These are phyloP conservation scores for Cyamopsis tetragonoloba DNA, from an alignment of 306 rosid species.

Conservation along the genomic window DNA sequence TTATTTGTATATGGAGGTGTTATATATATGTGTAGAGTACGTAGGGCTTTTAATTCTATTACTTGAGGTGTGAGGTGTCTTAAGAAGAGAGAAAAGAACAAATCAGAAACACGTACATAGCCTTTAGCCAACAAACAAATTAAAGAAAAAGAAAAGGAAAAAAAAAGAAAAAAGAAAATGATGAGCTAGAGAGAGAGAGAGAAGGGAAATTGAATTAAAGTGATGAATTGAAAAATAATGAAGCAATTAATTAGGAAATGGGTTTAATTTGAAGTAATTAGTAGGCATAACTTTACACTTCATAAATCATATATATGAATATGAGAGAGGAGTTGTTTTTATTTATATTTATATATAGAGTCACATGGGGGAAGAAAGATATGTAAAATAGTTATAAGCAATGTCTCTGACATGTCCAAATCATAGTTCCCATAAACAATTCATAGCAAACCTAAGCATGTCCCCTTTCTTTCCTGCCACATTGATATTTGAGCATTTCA, in stretches of 20 bases:
- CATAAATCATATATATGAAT: too few species aligned
- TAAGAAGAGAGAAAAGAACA: constrained; percentile 74
- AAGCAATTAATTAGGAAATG: constrained; percentile 22
- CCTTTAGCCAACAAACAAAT: constrained; percentile 35
- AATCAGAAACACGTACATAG: constrained; percentile 21
- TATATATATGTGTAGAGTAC: background rate
- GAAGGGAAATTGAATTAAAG: background rate
- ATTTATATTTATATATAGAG: too few species aligned
- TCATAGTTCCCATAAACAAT: constrained; percentile 57
- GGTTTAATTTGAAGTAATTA: constrained; percentile 24
- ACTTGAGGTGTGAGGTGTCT: constrained; percentile 63
- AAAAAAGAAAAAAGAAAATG: background rate
- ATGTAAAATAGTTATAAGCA: constrained; percentile 21
- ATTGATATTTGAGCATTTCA: constrained; percentile 29
- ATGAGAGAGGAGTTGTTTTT: constrained; percentile 29
- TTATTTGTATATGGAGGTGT: background rate
- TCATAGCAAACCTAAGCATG: constrained; percentile 52
- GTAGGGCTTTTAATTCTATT: constrained; percentile 22
- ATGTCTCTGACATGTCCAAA: constrained; percentile 68
- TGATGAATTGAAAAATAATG: constrained; percentile 29
- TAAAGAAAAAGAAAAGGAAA: constrained; percentile 1
- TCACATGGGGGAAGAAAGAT: constrained; percentile 61
- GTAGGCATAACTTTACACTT: constrained; percentile 54
- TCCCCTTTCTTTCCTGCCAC: constrained; percentile 41
- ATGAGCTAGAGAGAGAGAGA: constrained; percentile 21